Conservation (phyloP, 1,139 yeast genomes). For the Scheffersomyces lignicola region DNA sequence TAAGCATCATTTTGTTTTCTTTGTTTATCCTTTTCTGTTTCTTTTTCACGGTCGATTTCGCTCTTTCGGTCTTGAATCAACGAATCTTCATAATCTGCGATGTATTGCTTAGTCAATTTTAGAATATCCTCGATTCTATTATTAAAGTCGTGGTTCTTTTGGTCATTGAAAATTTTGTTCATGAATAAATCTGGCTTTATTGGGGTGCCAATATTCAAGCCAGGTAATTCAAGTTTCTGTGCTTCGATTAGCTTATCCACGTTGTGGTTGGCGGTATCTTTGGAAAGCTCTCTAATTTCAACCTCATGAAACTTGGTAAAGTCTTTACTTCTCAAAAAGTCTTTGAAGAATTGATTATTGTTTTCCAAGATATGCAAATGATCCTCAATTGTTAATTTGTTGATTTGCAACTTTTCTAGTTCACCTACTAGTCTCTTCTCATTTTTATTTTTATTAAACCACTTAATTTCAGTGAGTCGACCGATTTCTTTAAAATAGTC, state of each 20-base stretch:
- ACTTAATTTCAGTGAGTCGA: constrained; percentile 1
- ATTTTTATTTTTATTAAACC: background rate
- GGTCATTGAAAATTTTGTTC: constrained; percentile 19
- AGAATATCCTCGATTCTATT: background rate
- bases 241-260: constrained; percentile 10
- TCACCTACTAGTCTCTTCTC: constrained; percentile 19
- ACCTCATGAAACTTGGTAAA: constrained; percentile 28
- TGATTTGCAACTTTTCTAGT: constrained; percentile 21
- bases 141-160: constrained; percentile 8
- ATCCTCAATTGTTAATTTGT: constrained; percentile 24
- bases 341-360: constrained; percentile 22
- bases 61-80: background rate
- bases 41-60: background rate
- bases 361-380: constrained; percentile 29
- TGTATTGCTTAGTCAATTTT: constrained; percentile 1
- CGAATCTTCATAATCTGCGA: background rate
- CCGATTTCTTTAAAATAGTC: constrained; percentile 22
- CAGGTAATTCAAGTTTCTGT: constrained; percentile 4
- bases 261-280: constrained; percentile 7
- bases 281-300: constrained; percentile 21
- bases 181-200: constrained; percentile 29
- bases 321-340: constrained; percentile 21
- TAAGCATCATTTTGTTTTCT: background rate
- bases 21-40: background rate
- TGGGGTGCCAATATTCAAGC: constrained; percentile 15